Evolutionary conservation across 192 early-diverging fungal genomes (phyloP), one percentile per base, ranked within the genome.

Genomic region (Coemansia umbellata): DNA sequence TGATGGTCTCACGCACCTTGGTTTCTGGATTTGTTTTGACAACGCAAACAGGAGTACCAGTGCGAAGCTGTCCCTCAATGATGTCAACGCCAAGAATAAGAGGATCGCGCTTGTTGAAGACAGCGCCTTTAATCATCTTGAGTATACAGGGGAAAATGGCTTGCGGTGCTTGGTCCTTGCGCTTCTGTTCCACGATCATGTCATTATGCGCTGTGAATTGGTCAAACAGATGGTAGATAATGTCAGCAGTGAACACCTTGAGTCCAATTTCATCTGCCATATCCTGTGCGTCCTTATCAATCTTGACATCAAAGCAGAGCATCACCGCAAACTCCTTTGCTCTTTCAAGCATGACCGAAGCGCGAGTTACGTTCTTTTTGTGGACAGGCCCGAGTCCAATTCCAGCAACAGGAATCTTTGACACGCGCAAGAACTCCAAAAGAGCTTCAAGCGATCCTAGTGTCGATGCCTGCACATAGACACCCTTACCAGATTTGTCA

Each of bases 151-250:
- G 97, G 86, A 95, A 99, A n/a, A 99, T 83, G 14, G 95, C 97
- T 23, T 82, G 77, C 15, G 92, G 87, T 3, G 90, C 88, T 37
- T 82, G 85, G 49, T 96, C 96, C 68, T 84, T 85, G 40, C 87
- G 87, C 78, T 86, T 90, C 78, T 89, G 83, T 70, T 96, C 94
- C 9, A 82, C 69, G 18, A 99, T 64, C 40, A 82, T 78, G 47
- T 82, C 75, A 67, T 78, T 78, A 66, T 99, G 95, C 23, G 82
- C 87, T 3, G 84, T 91, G 58, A 89, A 99, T 47, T 83, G 69
- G 67, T 99, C 96, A 65, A 96, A 97, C 86, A 99, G 81, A 61
- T 96, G 94, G 78, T 99, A 99, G 94, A 99, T 99, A 63, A 97
- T 95, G 61, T 99, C 93, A 24, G 96, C 96, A 53, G 82, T 85